Conservation (phyloP, 495 filamentous ascomycete species). For the Letharia columbiana region DNA sequence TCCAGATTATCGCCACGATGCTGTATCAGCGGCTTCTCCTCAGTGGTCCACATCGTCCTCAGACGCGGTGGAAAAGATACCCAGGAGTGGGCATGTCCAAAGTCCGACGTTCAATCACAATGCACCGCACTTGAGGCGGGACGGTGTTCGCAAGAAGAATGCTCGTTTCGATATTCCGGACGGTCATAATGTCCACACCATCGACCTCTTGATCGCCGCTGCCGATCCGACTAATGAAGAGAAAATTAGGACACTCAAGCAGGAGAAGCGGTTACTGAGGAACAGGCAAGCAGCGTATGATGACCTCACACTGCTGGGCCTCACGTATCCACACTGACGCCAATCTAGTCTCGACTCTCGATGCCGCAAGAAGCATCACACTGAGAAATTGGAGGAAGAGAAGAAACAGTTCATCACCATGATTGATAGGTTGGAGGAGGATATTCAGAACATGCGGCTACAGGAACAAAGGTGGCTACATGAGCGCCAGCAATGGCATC, state of each 20-base stretch:
- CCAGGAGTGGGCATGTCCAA: constrained; percentile 59
- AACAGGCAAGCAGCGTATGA: constrained; percentile 96
- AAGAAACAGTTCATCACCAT: constrained; percentile 78
- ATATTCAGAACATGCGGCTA: constrained; percentile 49
- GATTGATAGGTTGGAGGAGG: constrained; percentile 73
- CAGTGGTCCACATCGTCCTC: constrained; percentile 49
- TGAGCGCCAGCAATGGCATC: constrained; percentile 61
- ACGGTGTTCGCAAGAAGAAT: constrained; percentile 99
- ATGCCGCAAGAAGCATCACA: constrained; percentile 98
- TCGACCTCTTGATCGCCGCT: constrained; percentile 84
- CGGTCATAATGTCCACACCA: constrained; percentile 87
- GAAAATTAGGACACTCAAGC: constrained; percentile 95
- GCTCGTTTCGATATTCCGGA: constrained; percentile 95
- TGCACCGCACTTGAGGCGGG: constrained; percentile 68
- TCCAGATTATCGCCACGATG: constrained; percentile 34
- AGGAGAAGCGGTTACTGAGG: constrained; percentile 89
- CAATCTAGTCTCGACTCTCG: constrained; percentile 75
- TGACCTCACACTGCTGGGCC: constrained; percentile 1
- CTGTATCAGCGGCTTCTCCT: constrained; percentile 46
- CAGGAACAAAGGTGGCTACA: constrained; percentile 53
- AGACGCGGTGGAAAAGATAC: constrained; percentile 50
- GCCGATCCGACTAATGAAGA: constrained; percentile 69
- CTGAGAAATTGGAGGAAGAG: constrained; percentile 91
- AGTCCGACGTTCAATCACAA: constrained; percentile 71
- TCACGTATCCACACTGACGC: constrained; percentile 32